Evolutionary conservation across 1,284 basidiomycete species (phyloP).

Genomic region (Sutorius eximius): DNA sequence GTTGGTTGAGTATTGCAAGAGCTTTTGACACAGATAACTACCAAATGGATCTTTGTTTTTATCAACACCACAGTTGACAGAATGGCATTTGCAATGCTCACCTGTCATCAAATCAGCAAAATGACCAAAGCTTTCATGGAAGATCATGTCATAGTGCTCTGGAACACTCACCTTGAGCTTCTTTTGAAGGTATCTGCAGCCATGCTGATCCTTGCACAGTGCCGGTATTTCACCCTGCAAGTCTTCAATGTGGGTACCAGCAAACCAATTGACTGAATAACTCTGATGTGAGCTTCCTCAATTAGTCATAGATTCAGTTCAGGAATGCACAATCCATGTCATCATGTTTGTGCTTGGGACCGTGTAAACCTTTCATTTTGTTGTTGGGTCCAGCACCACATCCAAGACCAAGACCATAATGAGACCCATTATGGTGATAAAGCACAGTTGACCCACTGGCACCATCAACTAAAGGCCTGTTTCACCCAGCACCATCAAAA

Average conservation of each 20-base stretch:
- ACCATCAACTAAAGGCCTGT: constrained; percentile 43
- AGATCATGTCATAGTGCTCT: constrained; percentile 98
- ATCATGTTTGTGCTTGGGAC: constrained; percentile 89
- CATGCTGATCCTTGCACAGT: constrained; percentile 98
- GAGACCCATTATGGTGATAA: constrained; percentile 76
- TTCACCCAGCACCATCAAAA: constrained; percentile 53
- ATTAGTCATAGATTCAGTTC: constrained; percentile 20
- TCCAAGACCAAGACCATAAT: constrained; percentile 67
- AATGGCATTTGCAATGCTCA: constrained; percentile 36
- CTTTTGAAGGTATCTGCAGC: constrained; percentile 98
- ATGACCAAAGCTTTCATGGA: constrained; percentile 96
- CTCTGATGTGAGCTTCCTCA: constrained; percentile 2
- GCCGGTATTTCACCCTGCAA: constrained; percentile 91
- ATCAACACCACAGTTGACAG: constrained; percentile 7
- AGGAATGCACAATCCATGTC: constrained; percentile 87
- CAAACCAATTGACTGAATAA: constrained; percentile 83
- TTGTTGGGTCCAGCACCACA: constrained; percentile 55
- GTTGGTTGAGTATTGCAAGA: constrained; percentile 96
- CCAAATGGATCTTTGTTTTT: constrained; percentile 89
- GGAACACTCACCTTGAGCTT: constrained; percentile 95
- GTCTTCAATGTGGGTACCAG: constrained; percentile 93
- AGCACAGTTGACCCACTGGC: constrained; percentile 75
- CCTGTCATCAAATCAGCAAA: constrained; percentile 99
- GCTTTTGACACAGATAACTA: constrained; percentile 98
- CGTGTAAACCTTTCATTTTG: constrained; percentile 87